Base-by-base conservation (phyloP, 768 basidiomycete genomes). In the Tephrocybe sp. region DNA sequence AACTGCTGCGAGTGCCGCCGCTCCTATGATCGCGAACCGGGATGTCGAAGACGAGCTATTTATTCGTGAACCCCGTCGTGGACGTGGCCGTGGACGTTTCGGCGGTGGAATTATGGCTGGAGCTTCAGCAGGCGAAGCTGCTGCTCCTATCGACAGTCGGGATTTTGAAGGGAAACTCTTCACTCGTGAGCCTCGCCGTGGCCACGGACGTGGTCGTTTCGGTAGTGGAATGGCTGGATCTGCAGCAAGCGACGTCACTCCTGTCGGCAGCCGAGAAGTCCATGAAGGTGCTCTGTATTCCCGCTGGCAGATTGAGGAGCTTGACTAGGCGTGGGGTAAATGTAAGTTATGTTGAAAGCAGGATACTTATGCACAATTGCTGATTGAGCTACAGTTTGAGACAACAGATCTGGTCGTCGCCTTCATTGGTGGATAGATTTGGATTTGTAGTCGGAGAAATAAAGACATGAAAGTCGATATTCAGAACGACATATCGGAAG, bases 131-230 rank as follows among this genome's bases (percentile, higher is more conserved):
- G 21, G 18, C 16, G n/a, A n/a, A n/a, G 34, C 22, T 18, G 34
- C 46, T 21, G 46, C 37, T n/a, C 25, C 46, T 27, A 37, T 47
- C 34, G 22, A 9, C 9, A 9, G n/a, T 15, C 46, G 46, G n/a
- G 46, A 47, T 12, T 47, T 47, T 31, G 46, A 47, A 15, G 46
- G 38, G 11, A 35, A 47, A 21, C 22, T 47, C 18, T n/a, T 47
- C 15, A n/a, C 37, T 15, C 43, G 43, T 30, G 46, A 47, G 35
- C 46, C 35, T 24, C 35, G 37, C 16, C 32, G 35, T 8, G 24
- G 27, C 15, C 32, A 5, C 7, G 32, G 32, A 7, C 37, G 37
- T 7, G 26, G 24, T 24, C 6, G 36, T 15, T n/a, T n/a, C n/a
- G 47, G 37, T 15, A 13, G 47, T 25, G 30, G 24, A 15, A 30